Percentiles rank a stretch among this genome's conserved stretches.
Conservation (phyloP, 495 filamentous ascomycete genomes). For the Trichoderma asperelloides region DNA sequence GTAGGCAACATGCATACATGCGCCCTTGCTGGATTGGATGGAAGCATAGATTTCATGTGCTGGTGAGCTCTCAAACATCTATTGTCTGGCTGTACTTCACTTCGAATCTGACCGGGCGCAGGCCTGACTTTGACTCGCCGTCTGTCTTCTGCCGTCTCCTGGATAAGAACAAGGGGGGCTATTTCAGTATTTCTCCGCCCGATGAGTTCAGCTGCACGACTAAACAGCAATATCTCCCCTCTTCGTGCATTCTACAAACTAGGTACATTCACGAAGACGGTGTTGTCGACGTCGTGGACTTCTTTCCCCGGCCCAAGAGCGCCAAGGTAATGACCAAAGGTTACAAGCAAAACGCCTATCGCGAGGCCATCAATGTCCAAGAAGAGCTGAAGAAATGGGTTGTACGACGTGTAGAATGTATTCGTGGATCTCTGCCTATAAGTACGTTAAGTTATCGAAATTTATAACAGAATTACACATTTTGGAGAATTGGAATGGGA, state of each 20-base stretch:
- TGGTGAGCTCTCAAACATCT: slow-evolving; percentile 38
- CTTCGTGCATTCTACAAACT: slow-evolving; percentile 60
- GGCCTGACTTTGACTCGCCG: slow-evolving; percentile 61
- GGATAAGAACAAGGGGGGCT: slow-evolving; percentile 62
- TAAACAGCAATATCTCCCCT: slow-evolving; percentile 62
- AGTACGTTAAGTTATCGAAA: slow-evolving; percentile 16
- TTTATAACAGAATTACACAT: neutral
- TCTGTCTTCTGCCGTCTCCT: slow-evolving; percentile 58
- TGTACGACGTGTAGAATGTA: slow-evolving; percentile 61
- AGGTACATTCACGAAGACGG: slow-evolving; percentile 64
- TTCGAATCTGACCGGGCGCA: slow-evolving; percentile 16
- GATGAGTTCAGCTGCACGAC: slow-evolving; percentile 42
- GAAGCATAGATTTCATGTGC: slow-evolving; percentile 67
- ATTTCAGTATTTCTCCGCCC: slow-evolving; percentile 53
- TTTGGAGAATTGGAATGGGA: too few relatives aligned
- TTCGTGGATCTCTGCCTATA: slow-evolving; percentile 50
- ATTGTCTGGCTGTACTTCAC: neutral
- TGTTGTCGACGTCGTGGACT: slow-evolving; percentile 61
- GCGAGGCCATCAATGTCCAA: slow-evolving; percentile 39
- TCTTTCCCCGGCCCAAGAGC: slow-evolving; percentile 55
- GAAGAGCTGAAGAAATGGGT: slow-evolving; percentile 51
- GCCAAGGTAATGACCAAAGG: slow-evolving; percentile 32
- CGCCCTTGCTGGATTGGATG: slow-evolving; percentile 60
- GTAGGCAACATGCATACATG: slow-evolving; percentile 74
- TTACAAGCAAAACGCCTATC: slow-evolving; percentile 38